These are phyloP conservation scores for Discostella pseudostelligera DNA, from an alignment of 108 stramenopile species.

Conservation along the genomic window DNA sequence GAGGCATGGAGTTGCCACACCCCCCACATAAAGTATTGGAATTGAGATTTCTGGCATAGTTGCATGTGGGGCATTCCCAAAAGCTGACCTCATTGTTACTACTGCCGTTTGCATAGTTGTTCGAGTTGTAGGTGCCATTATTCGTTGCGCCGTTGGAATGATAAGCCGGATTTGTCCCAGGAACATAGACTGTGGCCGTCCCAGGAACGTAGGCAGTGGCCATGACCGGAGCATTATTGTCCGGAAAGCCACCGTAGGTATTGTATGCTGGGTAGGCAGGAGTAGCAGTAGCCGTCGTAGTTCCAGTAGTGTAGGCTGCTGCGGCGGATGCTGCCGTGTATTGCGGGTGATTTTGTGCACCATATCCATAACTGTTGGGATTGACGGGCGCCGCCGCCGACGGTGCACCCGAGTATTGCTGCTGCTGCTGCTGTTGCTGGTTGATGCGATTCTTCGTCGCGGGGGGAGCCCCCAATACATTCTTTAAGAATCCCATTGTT, in stretches of 20 bases:
- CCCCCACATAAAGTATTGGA: too few relatives aligned
- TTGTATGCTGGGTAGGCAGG: not conserved
- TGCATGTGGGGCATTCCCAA: too few relatives aligned
- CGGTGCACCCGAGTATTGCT: slow-evolving; percentile 5
- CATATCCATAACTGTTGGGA: not conserved
- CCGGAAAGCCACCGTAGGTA: not conserved
- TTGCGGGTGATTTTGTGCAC: slow-evolving; percentile 5
- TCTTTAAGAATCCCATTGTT: slow-evolving; percentile 34
- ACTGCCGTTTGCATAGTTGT: not conserved
- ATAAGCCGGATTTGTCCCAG: not conserved
- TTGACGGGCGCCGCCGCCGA: not conserved
- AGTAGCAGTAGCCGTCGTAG: not conserved
- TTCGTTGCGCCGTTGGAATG: not conserved
- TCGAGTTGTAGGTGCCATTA: not conserved
- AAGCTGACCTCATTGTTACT: not conserved
- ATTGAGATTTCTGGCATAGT: too few relatives aligned
- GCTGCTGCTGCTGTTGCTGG: slow-evolving; percentile 24
- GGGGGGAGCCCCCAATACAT: slow-evolving; percentile 14
- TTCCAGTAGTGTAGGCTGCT: not conserved
- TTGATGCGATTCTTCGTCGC: slow-evolving; percentile 32
- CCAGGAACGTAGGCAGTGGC: slow-evolving; percentile 28
- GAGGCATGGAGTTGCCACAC: too few relatives aligned
- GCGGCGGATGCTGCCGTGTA: slow-evolving; percentile 7
- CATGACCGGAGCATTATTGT: slow-evolving; percentile 14
- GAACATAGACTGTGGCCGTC: slow-evolving; percentile 24